These are phyloP conservation scores for Sordariomycetes sp. DNA, from an alignment of 2,329 filamentous ascomycete genomes.

Conservation along the genomic window DNA sequence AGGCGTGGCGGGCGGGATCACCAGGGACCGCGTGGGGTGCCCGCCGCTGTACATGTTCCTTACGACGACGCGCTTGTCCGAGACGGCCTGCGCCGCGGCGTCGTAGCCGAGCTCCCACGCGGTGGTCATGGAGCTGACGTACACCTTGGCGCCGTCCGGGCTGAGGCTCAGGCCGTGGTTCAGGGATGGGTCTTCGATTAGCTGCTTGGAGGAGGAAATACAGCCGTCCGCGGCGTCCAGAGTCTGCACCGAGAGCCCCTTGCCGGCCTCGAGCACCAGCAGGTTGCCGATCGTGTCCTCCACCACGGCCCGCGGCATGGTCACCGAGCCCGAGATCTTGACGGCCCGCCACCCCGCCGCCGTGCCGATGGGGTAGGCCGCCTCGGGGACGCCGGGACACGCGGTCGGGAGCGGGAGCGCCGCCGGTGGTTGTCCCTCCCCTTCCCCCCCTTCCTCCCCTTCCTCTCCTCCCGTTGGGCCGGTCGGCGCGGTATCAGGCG, in stretches of 20 bases:
- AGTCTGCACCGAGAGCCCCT: conserved; percentile 26
- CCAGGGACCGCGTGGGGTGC: conserved; percentile 25
- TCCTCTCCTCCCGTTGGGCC: neutral
- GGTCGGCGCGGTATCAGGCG: neutral
- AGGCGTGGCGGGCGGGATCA: conserved; percentile 22
- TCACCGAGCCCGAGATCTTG: conserved; percentile 25
- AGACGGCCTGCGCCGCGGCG: conserved; percentile 30
- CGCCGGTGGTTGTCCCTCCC: neutral
- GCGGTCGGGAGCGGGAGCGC: conserved; percentile 19
- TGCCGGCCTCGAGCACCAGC: conserved; percentile 23
- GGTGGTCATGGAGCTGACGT: conserved; percentile 25
- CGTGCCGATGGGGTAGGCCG: conserved; percentile 17
- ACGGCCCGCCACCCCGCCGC: conserved; percentile 24
- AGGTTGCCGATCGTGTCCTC: conserved; percentile 25
- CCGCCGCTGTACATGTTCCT: conserved; percentile 26
- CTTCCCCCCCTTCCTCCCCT: neutral
- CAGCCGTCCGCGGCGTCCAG: conserved; percentile 28
- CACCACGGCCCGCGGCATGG: conserved; percentile 22
- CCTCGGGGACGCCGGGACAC: conserved; percentile 20
- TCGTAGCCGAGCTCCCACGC: conserved; percentile 50
- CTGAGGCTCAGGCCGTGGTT: conserved; percentile 29
- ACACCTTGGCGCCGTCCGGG: conserved; percentile 25
- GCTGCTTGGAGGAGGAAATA: conserved; percentile 23
- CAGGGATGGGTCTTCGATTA: conserved; percentile 22
- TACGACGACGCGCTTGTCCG: conserved; percentile 27